Conservation (phyloP, 768 basidiomycete species). For the Serendipita sp. region DNA sequence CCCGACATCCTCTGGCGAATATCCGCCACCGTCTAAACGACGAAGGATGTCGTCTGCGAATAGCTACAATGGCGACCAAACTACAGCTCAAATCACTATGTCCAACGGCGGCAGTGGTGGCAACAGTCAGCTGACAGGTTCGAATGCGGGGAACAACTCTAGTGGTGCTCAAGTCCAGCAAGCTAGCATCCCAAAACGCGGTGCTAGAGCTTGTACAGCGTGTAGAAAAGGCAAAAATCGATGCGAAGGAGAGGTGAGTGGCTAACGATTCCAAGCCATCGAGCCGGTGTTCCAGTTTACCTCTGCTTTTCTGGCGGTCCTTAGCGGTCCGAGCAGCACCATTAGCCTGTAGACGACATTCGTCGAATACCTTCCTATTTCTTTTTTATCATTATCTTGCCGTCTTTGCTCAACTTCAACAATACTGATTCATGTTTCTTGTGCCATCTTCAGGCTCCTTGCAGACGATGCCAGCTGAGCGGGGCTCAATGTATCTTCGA, state of each 20-base stretch:
- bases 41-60: constrained; percentile 5
- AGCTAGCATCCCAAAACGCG: constrained; percentile 73
- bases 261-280: neutral
- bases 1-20: neutral
- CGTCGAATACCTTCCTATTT: neutral
- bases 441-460: constrained; percentile 77
- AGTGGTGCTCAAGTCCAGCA: neutral
- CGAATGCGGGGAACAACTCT: constrained; percentile 1
- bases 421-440: too few species aligned
- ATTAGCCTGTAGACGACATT: neutral
- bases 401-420: too few species aligned
- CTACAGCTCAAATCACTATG: neutral
- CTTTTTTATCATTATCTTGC: neutral
- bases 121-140: constrained; percentile 2
- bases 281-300: neutral
- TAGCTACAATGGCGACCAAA: neutral
- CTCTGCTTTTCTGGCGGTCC: neutral
- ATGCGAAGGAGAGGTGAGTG: constrained; percentile 76
- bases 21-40: constrained; percentile 1
- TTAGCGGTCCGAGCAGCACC: neutral
- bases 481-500: constrained; percentile 75
- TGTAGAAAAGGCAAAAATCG: constrained; percentile 88
- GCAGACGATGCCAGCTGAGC: constrained; percentile 74
- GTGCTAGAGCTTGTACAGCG: constrained; percentile 76
- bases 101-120: neutral